Evolutionary conservation across 805 yeast genomes (phyloP).

Genomic region (Sugiyamaella marilandica): DNA sequence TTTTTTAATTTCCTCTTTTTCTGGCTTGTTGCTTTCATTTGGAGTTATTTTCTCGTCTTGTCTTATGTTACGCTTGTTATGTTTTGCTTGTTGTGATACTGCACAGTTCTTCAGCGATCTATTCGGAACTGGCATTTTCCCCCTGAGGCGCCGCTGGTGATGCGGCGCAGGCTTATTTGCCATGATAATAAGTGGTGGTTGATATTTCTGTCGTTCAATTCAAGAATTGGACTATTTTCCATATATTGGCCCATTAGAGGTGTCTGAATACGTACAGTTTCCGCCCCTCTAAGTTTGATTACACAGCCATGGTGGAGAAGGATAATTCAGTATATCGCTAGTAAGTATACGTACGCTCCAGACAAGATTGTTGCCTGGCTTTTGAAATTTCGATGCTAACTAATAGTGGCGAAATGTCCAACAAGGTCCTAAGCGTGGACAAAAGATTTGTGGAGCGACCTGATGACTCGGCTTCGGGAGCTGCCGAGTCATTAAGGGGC

Average conservation of each 20-base stretch:
- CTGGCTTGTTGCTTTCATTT: background rate
- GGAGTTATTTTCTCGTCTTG: background rate
- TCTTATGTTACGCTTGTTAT: background rate
- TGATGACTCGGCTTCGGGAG: conserved; percentile 48
- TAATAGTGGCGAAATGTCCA: conserved; percentile 48
- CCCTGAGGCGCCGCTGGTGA: too few species aligned
- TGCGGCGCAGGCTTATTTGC: too few species aligned
- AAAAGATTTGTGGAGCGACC: conserved; percentile 44
- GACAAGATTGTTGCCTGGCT: background rate
- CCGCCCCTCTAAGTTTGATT: too few species aligned
- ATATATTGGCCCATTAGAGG: background rate
- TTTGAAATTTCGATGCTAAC: background rate
- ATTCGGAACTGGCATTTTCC: too few species aligned
- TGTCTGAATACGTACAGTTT: background rate
- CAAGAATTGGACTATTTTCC: too few species aligned
- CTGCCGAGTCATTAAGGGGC: conserved; percentile 71
- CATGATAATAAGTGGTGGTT: too few species aligned
- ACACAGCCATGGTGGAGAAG: conserved; percentile 8
- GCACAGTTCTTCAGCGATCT: too few species aligned
- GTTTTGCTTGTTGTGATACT: background rate
- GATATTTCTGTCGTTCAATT: too few species aligned
- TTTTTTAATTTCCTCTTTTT: background rate
- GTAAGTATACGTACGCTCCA: background rate
- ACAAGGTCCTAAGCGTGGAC: conserved; percentile 62
- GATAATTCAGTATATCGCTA: conserved; percentile 10